Evolutionary conservation across 2,329 filamentous ascomycete genomes (phyloP), one percentile per base, ranked within the genome.

Genomic region (Paecilomyces niveus): DNA sequence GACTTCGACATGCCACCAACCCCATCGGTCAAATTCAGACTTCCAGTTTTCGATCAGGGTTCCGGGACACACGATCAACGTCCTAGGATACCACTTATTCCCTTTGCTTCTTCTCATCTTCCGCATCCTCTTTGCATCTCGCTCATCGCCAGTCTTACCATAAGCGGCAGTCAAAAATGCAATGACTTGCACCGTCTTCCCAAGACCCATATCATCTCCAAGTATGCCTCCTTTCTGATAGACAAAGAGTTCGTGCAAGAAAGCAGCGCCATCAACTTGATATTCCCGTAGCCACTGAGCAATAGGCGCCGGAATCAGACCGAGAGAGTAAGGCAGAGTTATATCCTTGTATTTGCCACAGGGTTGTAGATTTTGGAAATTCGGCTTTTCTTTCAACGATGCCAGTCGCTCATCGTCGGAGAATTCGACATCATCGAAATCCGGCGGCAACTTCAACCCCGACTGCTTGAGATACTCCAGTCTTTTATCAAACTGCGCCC

Each of bases 161-260:
- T 96, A 99, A 0, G 92, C 92, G 1, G 87, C 91, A 0, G 91
- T 90, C 22, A 99, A 78, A 64, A 99, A 97, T 0, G 92, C 89
- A 58, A 92, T 94, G 26, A 99, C 90, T 72, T 99, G 94, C 2
- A 99, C 90, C 0, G 94, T 99, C 74, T 99, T 99, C 0, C 94
- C 94, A 32, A 99, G 75, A 21, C 94, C 94, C 94, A 99, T 99
- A 68, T 99, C 94, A 69, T 99, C 94, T 2, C 93, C 92, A 0
- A 99, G 81, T 22, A 99, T 89, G 1, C 89, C 91, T 0, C 94
- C 94, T 65, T 88, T 88, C 68, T 99, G 94, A 64, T 90, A 93
- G 3, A 97, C 88, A 69, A 97, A 97, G 22, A 90, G 83, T 60
- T 90, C 84, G 70, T 97, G 92, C 7, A 99, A 80, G 67, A 97